Base-by-base conservation (phyloP, 345 rosid genomes). In the Theobroma cacao region DNA sequence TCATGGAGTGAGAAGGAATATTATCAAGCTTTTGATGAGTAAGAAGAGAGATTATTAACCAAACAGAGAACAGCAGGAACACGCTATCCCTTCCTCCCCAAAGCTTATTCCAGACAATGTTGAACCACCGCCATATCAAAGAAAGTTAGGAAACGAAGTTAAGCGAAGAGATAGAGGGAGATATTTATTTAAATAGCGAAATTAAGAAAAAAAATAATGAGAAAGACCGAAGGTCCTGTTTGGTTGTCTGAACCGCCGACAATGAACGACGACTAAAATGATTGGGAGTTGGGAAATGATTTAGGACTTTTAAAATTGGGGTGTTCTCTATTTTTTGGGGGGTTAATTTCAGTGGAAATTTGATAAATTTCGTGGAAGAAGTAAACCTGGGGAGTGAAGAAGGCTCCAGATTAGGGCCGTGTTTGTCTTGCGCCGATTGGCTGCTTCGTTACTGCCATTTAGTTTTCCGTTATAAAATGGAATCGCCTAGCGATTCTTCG, bases 361-460 rank as follows among this genome's bases (percentile, higher is more conserved):
- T 17, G 59, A 70, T 8, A 0, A 3, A 24, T 18, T 30, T 24
- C 40, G n/a, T 45, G 4, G 64, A 77, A 60, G 81, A 79, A 80
- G 77, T 84, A 82, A 88, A 77, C 89, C 90, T 90, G 93, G 93
- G 91, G 88, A 81, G 87, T 80, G 86, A 82, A 77, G 88, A 82
- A 74, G 82, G 83, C 75, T 87, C 89, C 34, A 83, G 86, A 65
- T 85, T 89, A 56, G 79, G 90, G 77, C 86, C 78, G 62, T 87
- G 87, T 76, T 83, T 88, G 78, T 85, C 86, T 67, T 88, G 90
- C 79, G 80, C 88, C 14, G 92, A 85, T 77, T 88, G 90, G 80
- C 72, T 90, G 72, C 60, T 75, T 59, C 87, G 84, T 65, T 53
- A 79, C 72, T 86, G 86, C 66, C 83, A 77, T 80, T 75, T 79